Conservation (phyloP, 495 filamentous ascomycete genomes). For the Beverwykella pulmonaria region DNA sequence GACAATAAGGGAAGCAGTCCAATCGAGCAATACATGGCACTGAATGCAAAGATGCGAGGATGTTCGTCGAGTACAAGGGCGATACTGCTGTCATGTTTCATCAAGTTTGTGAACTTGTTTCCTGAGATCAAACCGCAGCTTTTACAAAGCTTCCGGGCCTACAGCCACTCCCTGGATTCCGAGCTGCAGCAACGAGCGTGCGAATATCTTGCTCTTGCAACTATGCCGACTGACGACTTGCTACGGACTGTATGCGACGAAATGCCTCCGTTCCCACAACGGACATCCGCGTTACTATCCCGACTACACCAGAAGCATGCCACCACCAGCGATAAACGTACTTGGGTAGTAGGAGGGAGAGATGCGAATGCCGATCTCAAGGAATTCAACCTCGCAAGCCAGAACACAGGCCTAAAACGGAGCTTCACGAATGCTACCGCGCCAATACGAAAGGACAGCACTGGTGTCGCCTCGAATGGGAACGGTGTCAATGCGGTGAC, state of each 20-base stretch:
- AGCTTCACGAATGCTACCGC: slow-evolving; percentile 64
- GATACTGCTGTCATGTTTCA: slow-evolving; percentile 90
- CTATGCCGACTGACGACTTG: slow-evolving; percentile 84
- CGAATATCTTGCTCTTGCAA: slow-evolving; percentile 89
- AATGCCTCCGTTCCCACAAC: slow-evolving; percentile 98
- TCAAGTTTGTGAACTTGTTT: slow-evolving; percentile 98
- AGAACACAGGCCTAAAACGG: slow-evolving; percentile 80
- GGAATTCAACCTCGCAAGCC: slow-evolving; percentile 74
- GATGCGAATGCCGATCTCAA: slow-evolving; percentile 82
- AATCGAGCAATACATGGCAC: slow-evolving; percentile 94
- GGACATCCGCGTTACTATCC: slow-evolving; percentile 87
- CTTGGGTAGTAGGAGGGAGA: slow-evolving; percentile 94
- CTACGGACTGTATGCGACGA: slow-evolving; percentile 96
- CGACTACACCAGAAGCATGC: slow-evolving; percentile 92
- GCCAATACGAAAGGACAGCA: slow-evolving; percentile 42
- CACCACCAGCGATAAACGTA: slow-evolving; percentile 87
- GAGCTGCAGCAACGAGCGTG: slow-evolving; percentile 96
- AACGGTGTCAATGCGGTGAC: slow-evolving; percentile 33
- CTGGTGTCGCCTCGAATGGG: slow-evolving; percentile 48
- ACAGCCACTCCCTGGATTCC: slow-evolving; percentile 92
- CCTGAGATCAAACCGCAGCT: slow-evolving; percentile 98
- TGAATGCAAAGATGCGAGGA: slow-evolving; percentile 85
- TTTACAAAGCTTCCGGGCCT: slow-evolving; percentile 82
- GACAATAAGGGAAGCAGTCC: slow-evolving; percentile 91
- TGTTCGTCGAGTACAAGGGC: slow-evolving; percentile 87